Base-by-base conservation (phyloP, 2,329 filamentous ascomycete genomes). In the Nigrograna mackinnonii region DNA sequence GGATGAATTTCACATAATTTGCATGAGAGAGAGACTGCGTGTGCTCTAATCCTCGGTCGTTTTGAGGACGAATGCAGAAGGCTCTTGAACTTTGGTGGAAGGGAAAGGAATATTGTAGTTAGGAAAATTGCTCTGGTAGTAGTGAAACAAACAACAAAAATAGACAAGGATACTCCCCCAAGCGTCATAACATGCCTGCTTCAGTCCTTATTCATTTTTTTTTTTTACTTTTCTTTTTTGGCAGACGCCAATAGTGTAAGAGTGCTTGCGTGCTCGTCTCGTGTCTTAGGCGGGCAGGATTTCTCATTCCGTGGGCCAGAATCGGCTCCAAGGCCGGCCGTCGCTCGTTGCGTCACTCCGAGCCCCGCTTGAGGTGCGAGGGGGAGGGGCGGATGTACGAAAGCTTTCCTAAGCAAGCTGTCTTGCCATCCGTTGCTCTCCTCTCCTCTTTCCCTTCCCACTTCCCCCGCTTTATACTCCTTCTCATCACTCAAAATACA, bases 301-400 rank as follows among this genome's bases (percentile, higher is more conserved):
- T 62, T 44, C 55, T 63, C 55, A 66, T 57, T 53, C 37, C 50
- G 43, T 41, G 52, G 60, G 44, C 53, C 49, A 43, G 58, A 47
- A 39, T 49, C 46, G 47, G 49, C 47, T 41, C 49, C 47, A 51
- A 53, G 41, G 14, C 31, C 32, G 57, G 54, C 47, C 47, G 42
- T 51, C 41, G 46, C 46, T 34, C 24, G 45, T 58, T 63, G 58
- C 63, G 62, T 66, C 61, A 66, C 54, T 51, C 50, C 47, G 44
- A 50, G 60, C 64, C 62, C 64, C 64, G 60, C 64, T 58, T 54
- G 35, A 7, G 11, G 24, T 33, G 11, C 11, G 31, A 33, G 31
- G 16, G 31, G 31, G 16, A 17, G 31, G 31, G 31, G 31, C 9
- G 16, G 31, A 33, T 11, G 31, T 13, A 17, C 37, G 39, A 50